Conservation (phyloP, 768 basidiomycete species). For the Pleurotus giganteus region DNA sequence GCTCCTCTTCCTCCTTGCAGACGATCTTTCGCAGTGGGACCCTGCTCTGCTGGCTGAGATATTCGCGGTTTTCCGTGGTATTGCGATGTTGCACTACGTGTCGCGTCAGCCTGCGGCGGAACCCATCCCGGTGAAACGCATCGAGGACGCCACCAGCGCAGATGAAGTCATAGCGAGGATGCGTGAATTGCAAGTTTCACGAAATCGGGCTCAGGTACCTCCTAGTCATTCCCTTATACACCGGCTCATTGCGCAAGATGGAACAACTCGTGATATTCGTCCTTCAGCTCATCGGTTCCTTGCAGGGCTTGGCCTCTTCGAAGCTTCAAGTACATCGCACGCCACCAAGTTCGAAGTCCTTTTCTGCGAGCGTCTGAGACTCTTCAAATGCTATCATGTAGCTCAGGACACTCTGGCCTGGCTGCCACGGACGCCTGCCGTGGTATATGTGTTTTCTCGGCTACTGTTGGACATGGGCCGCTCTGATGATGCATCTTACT, state of each 20-base stretch:
- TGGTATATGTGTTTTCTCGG: constrained; percentile 69
- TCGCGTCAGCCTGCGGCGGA: constrained; percentile 55
- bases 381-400: constrained; percentile 58
- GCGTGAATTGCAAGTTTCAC: constrained; percentile 73
- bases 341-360: constrained; percentile 67
- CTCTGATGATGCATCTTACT: constrained; percentile 67
- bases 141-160: constrained; percentile 28
- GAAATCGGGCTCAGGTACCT: constrained; percentile 38
- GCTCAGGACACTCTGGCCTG: constrained; percentile 68
- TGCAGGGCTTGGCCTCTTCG: constrained; percentile 61
- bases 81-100: constrained; percentile 67
- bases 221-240: constrained; percentile 65
- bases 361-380: constrained; percentile 69
- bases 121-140: constrained; percentile 14
- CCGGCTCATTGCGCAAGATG: constrained; percentile 53
- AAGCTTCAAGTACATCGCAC: constrained; percentile 65
- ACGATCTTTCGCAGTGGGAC: constrained; percentile 63
- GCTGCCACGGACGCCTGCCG: constrained; percentile 77
- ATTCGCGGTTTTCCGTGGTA: constrained; percentile 77
- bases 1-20: constrained; percentile 69
- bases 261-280: constrained; percentile 48
- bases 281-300: constrained; percentile 70
- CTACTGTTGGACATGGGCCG: constrained; percentile 66
- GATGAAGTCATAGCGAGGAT: constrained; percentile 70
- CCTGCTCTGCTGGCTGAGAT: constrained; percentile 66